Evolutionary conservation across 2,329 filamentous ascomycete species (phyloP).

Genomic region (Hymenotorrendiella dingleyae): DNA sequence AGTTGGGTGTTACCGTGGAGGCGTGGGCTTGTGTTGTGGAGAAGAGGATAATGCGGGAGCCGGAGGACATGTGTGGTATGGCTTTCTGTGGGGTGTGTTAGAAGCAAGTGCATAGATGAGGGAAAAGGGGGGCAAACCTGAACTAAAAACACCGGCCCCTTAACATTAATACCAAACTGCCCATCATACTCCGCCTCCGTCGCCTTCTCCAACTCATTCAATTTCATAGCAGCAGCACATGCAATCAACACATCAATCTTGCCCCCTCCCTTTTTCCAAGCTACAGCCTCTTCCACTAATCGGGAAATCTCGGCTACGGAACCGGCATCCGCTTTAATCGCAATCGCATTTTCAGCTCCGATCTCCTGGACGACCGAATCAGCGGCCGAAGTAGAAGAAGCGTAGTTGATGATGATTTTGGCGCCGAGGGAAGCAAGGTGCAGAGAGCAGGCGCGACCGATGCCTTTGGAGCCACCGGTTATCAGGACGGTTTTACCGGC

Average conservation of each 20-base stretch:
- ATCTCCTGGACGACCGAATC: conserved; percentile 43
- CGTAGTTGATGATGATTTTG: conserved; percentile 55
- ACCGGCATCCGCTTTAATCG: conserved; percentile 51
- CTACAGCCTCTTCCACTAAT: conserved; percentile 43
- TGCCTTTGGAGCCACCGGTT: conserved; percentile 47
- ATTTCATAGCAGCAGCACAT: conserved; percentile 47
- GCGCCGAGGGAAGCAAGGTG: conserved; percentile 51
- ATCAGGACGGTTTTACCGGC: conserved; percentile 28
- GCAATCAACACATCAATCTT: conserved; percentile 54
- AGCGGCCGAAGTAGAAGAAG: conserved; percentile 39
- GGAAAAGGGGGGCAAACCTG: conserved; percentile 29
- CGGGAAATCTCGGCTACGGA: conserved; percentile 40
- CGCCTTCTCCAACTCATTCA: conserved; percentile 43
- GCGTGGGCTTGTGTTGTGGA: conserved; percentile 38
- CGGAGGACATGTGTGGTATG: conserved; percentile 43
- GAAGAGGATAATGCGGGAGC: conserved; percentile 46
- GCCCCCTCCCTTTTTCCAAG: conserved; percentile 22
- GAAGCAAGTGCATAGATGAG: not conserved
- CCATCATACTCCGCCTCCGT: conserved; percentile 47
- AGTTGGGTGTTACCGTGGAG: conserved; percentile 35
- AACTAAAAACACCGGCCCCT: conserved; percentile 49
- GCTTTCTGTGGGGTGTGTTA: conserved; percentile 37
- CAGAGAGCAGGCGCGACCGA: conserved; percentile 53
- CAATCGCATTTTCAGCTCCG: conserved; percentile 41
- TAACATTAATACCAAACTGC: conserved; percentile 48